These are phyloP conservation scores for Diospyros lotus DNA, from an alignment of 148 eudicot species.

Conservation along the genomic window DNA sequence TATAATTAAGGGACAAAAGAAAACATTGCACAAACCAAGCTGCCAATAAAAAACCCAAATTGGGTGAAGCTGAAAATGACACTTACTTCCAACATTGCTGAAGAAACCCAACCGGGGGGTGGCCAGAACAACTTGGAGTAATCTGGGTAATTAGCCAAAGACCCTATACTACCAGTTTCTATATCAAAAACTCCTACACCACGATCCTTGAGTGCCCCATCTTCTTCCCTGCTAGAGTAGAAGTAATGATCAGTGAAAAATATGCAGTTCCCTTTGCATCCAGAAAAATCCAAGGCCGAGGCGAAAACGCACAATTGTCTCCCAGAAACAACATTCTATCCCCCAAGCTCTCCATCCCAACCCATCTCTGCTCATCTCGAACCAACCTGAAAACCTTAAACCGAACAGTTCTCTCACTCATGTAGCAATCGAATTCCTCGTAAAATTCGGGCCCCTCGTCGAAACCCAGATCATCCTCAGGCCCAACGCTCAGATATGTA, in stretches of 20 bases:
- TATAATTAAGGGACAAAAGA: background rate
- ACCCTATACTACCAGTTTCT: conserved; percentile 50
- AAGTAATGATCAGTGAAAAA: conserved; percentile 38
- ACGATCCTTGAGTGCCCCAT: conserved; percentile 31
- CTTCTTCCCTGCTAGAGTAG: conserved; percentile 26
- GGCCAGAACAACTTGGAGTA: conserved; percentile 63
- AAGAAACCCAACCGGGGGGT: conserved; percentile 54
- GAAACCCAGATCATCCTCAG: conserved; percentile 39
- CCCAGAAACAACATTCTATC: conserved; percentile 66
- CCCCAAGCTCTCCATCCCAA: conserved; percentile 54
- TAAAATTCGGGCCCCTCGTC: conserved; percentile 35
- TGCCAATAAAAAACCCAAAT: too few species aligned
- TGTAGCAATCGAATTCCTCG: conserved; percentile 43
- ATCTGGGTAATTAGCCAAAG: conserved; percentile 32
- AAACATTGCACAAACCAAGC: too few species aligned
- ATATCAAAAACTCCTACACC: conserved; percentile 67
- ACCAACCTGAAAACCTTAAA: conserved; percentile 69
- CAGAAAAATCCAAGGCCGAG: conserved; percentile 34
- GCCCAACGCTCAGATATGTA: conserved; percentile 48
- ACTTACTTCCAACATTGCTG: conserved; percentile 39
- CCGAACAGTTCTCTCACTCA: conserved; percentile 46
- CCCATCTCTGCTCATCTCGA: conserved; percentile 38
- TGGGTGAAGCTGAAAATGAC: background rate
- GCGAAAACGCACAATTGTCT: conserved; percentile 67
- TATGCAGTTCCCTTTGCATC: conserved; percentile 55